Percentiles rank a stretch among this genome's conserved stretches.
Evolutionary conservation across 306 rosid genomes (phyloP).

Genomic region (Benincasa hispida): DNA sequence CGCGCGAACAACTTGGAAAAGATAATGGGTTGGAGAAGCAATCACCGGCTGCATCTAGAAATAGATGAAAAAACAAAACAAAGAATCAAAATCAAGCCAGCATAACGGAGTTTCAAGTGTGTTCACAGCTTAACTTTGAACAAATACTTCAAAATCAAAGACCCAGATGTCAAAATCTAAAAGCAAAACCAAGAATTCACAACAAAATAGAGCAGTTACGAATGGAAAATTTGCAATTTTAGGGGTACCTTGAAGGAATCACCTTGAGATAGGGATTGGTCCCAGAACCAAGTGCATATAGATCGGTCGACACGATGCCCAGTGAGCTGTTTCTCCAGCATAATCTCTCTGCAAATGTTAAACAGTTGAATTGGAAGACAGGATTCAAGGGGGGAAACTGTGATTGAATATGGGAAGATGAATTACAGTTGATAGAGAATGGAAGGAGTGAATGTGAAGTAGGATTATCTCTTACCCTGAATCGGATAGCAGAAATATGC

Average conservation of each 20-base stretch:
- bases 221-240: neutral
- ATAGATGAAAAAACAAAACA: neutral
- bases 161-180: neutral
- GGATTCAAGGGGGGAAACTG: neutral
- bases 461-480: conserved; percentile 46
- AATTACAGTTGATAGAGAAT: neutral
- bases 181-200: neutral
- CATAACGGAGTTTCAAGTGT: neutral
- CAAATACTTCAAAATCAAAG: neutral
- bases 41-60: conserved; percentile 70
- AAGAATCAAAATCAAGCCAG: neutral
- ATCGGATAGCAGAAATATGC: conserved; percentile 91
- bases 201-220: neutral
- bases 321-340: conserved; percentile 90
- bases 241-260: conserved; percentile 64
- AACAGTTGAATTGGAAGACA: neutral
- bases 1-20: conserved; percentile 77
- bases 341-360: conserved; percentile 53
- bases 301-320: conserved; percentile 98
- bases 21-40: conserved; percentile 95
- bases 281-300: conserved; percentile 89
- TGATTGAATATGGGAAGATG: neutral
- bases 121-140: neutral
- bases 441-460: neutral
- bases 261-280: conserved; percentile 62